phyloP scores from a whole-genome alignment of 169 alveolate genomes.

The Plasmodium gallinaceum region DNA sequence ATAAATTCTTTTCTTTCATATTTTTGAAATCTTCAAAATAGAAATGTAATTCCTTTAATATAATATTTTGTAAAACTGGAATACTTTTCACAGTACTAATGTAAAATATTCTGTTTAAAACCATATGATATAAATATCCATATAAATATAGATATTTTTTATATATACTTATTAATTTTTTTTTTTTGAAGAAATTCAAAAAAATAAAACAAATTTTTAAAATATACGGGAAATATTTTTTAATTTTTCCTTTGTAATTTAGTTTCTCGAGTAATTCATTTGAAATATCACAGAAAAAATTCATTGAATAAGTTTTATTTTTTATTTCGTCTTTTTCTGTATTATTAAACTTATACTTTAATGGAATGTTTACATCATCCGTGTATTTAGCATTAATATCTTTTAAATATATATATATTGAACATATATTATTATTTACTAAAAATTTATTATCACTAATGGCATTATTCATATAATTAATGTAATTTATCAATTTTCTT shows the following conservation, averaged over 20 bases:
- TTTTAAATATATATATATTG: constrained; percentile 14
- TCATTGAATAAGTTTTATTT: constrained; percentile 1
- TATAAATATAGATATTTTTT: constrained; percentile 68
- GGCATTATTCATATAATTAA: constrained; percentile 40
- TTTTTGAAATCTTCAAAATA: constrained; percentile 64
- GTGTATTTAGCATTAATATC: neutral
- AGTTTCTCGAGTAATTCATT: constrained; percentile 21
- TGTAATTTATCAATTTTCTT: constrained; percentile 16
- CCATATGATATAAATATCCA: constrained; percentile 59
- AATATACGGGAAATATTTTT: constrained; percentile 46
- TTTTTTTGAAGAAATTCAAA: constrained; percentile 36
- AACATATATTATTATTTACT: constrained; percentile 33
- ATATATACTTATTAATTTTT: constrained; percentile 39
- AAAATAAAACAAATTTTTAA: constrained; percentile 21
- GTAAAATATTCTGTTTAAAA: constrained; percentile 52
- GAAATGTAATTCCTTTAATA: constrained; percentile 51
- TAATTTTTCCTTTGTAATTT: constrained; percentile 15
- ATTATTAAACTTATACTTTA: neutral
- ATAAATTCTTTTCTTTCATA: constrained; percentile 30
- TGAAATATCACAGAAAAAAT: constrained; percentile 22
- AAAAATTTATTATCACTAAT: constrained; percentile 31
- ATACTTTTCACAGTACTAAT: constrained; percentile 52
- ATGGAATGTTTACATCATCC: neutral
- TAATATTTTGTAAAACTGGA: constrained; percentile 68
- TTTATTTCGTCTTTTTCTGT: neutral